A percentile compares a stretch with the other conserved stretches of the same genome.
Conservation (phyloP, 2,329 filamentous ascomycete genomes). For the Bimuria novae-zelandiae region DNA sequence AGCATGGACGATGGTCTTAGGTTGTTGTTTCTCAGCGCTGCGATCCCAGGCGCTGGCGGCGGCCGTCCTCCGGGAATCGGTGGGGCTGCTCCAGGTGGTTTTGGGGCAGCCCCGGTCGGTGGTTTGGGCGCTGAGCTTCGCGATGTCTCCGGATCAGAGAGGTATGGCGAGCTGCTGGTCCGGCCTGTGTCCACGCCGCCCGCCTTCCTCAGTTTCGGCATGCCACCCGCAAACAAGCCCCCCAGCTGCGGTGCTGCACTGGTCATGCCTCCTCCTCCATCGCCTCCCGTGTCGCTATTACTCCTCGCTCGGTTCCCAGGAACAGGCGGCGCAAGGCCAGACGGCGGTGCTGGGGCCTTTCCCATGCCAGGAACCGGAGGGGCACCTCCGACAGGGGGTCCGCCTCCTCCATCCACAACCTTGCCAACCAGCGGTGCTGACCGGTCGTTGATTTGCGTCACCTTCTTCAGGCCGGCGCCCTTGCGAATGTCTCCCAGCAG, state of each 20-base stretch:
- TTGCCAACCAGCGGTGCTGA: constrained; percentile 75
- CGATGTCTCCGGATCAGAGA: constrained; percentile 76
- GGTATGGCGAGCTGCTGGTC: constrained; percentile 71
- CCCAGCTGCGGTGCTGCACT: constrained; percentile 72
- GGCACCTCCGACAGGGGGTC: constrained; percentile 71
- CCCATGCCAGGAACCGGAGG: constrained; percentile 75
- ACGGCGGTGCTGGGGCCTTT: constrained; percentile 56
- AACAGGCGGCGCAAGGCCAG: constrained; percentile 72
- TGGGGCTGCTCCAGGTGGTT: constrained; percentile 54
- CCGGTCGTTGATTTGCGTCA: constrained; percentile 83
- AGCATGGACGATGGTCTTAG: constrained; percentile 63
- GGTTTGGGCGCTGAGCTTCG: constrained; percentile 58
- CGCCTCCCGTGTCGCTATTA: constrained; percentile 73
- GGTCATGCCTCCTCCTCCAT: constrained; percentile 27
- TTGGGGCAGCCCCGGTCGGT: constrained; percentile 56
- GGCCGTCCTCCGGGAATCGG: constrained; percentile 58
- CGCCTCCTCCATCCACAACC: constrained; percentile 59
- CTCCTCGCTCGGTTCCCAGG: constrained; percentile 70
- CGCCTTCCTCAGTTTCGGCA: constrained; percentile 90
- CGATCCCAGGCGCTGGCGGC: constrained; percentile 64
- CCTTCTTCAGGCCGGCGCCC: constrained; percentile 78
- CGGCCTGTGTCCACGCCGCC: constrained; percentile 68
- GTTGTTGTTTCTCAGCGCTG: constrained; percentile 52
- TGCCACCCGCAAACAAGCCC: constrained; percentile 89
- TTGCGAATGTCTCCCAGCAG: constrained; percentile 87